A percentile compares a stretch with the other conserved stretches of the same genome.
phyloP scores from a whole-genome alignment of 441 rosid species.

The Aquilaria agallochum region DNA sequence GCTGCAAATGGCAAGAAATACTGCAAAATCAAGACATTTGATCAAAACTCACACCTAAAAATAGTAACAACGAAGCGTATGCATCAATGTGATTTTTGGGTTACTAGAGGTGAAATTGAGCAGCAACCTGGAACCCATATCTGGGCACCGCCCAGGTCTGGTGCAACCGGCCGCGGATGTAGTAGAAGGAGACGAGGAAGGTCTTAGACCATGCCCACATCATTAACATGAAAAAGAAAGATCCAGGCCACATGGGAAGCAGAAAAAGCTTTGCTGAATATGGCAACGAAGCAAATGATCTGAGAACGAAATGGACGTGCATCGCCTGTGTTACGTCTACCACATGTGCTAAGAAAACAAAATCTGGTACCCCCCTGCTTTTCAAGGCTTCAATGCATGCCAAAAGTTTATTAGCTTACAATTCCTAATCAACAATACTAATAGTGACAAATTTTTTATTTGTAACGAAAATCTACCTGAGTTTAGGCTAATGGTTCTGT shows the following conservation, averaged over 20 bases:
- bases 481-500: conserved; percentile 39
- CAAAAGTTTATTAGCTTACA: too few species aligned
- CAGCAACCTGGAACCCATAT: conserved; percentile 73
- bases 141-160: conserved; percentile 89
- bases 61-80: background rate
- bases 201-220: conserved; percentile 82
- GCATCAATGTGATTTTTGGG: background rate
- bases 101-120: background rate
- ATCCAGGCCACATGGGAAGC: conserved; percentile 43
- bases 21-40: conserved; percentile 31
- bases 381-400: conserved; percentile 24
- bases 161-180: conserved; percentile 57
- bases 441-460: background rate
- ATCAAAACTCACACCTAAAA: background rate
- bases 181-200: conserved; percentile 53
- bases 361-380: conserved; percentile 53
- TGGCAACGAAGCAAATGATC: conserved; percentile 62
- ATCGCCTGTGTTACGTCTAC: conserved; percentile 63
- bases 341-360: conserved; percentile 90
- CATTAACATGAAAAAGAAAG: conserved; percentile 42
- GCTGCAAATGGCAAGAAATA: conserved; percentile 93
- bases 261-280: conserved; percentile 34
- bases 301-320: conserved; percentile 64
- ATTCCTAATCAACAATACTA: background rate
- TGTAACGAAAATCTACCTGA: conserved; percentile 27